Base-by-base conservation (phyloP, 208 protist genomes). In the Trypanosoma melophagium region DNA sequence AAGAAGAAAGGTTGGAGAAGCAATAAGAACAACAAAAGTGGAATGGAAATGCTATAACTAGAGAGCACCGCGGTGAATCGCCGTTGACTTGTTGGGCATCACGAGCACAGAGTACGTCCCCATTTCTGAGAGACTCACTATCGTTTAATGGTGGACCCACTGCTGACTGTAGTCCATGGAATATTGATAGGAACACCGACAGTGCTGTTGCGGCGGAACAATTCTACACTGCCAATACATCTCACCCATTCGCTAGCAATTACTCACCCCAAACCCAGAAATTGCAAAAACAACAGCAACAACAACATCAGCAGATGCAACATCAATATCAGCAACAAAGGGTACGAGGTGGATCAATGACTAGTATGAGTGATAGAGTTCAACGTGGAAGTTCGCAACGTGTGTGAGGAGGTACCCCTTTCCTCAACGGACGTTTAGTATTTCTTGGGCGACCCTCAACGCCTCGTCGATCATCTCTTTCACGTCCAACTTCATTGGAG, bases 121-220 rank as follows among this genome's bases (percentile, higher is more conserved):
- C 21, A 10, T 22, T 21, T 38, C 16, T 31, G 7, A 44, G 14
- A 16, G n/a, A 62, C 0, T 50, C 41, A 8, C 21, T 21, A 28
- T 49, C 14, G 14, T 19, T 3, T 21, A 53, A 14, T 21, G n/a
- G 24, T 21, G 7, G 10, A n/a, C 19, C 19, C 1, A 9, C 4
- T 21, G 19, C 16, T 14, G 41, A 69, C 13, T 24, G 4, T 24
- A 60, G 53, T 53, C 53, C 53, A 60, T 60, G 28, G 40, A 69
- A 52, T 4, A 69, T 59, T 53, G 63, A 60, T 50, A 50, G 14
- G 14, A 60, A 52, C 19, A 69, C 50, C 7, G 63, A 60, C 8
- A 60, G 53, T 51, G 16, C 9, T 41, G 12, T 7, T 41, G 40
- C 14, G 8, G 13, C 42, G 8, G 55, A 60, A 21, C 53, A 16